These are phyloP conservation scores for Nemania abortiva DNA, from an alignment of 2,329 filamentous ascomycete species.

Conservation along the genomic window DNA sequence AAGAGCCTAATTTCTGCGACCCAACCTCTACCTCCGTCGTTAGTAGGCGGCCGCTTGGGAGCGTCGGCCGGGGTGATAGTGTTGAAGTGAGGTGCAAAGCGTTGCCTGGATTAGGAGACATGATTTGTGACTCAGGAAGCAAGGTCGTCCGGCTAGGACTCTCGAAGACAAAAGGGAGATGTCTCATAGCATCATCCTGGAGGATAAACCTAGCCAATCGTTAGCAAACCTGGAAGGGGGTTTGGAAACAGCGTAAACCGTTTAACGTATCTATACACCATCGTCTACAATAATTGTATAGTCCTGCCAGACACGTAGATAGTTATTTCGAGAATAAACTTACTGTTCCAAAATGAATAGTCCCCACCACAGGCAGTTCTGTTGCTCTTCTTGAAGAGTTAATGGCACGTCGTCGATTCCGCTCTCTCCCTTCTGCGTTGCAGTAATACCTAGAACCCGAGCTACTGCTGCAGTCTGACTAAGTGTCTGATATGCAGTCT, in stretches of 20 bases:
- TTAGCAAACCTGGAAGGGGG: slow-evolving; percentile 25
- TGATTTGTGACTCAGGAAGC: slow-evolving; percentile 48
- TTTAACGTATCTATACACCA: not conserved
- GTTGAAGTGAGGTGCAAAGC: slow-evolving; percentile 17
- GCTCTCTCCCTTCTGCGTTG: slow-evolving; percentile 52
- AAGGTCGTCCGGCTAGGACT: slow-evolving; percentile 47
- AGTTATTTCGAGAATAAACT: slow-evolving; percentile 36
- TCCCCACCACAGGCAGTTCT: slow-evolving; percentile 58
- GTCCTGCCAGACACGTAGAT: not conserved
- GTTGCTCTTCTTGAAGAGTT: slow-evolving; percentile 50
- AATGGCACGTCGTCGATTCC: slow-evolving; percentile 42
- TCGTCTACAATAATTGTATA: slow-evolving; percentile 3
- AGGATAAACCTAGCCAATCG: slow-evolving; percentile 48
- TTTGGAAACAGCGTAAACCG: not conserved
- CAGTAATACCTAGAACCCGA: slow-evolving; percentile 53
- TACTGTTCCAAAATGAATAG: slow-evolving; percentile 60
- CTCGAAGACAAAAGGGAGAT: slow-evolving; percentile 51
- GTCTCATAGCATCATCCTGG: slow-evolving; percentile 47
- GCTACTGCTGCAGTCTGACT: slow-evolving; percentile 57
- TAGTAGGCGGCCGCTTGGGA: slow-evolving; percentile 43
- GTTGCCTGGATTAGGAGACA: slow-evolving; percentile 32
- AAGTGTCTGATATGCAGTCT: slow-evolving; percentile 58
- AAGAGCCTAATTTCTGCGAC: slow-evolving; percentile 43
- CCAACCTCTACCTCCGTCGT: slow-evolving; percentile 44
- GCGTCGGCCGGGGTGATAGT: slow-evolving; percentile 31